A percentile compares a stretch with the other conserved stretches of the same genome.
These are phyloP conservation scores for Teunomyces kruisii DNA, from an alignment of 805 yeast species.

Conservation along the genomic window DNA sequence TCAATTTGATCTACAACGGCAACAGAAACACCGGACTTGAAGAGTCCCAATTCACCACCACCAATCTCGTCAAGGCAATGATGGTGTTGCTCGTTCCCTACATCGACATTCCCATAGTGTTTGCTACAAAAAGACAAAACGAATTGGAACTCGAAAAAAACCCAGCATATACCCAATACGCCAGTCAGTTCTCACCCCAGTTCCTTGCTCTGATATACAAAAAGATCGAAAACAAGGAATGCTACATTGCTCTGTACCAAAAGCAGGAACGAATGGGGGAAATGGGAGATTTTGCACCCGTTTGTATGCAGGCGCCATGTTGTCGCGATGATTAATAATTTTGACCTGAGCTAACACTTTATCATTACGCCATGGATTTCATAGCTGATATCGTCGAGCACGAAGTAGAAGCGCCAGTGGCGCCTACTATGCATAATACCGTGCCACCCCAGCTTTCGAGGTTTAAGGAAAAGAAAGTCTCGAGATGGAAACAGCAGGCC, in stretches of 20 bases:
- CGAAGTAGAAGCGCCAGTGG: slow-evolving; percentile 39
- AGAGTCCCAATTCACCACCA: slow-evolving; percentile 7
- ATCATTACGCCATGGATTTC: slow-evolving; percentile 50
- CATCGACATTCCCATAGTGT: slow-evolving; percentile 17
- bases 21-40: slow-evolving; percentile 19
- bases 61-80: slow-evolving; percentile 12
- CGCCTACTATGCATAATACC: slow-evolving; percentile 23
- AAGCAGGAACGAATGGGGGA: background rate
- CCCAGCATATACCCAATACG: background rate
- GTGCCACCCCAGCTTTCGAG: slow-evolving; percentile 39
- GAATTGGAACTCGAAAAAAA: background rate
- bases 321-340: slow-evolving; percentile 6
- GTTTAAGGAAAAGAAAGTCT: slow-evolving; percentile 34
- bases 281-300: slow-evolving; percentile 3
- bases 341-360: background rate
- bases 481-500: slow-evolving; percentile 51
- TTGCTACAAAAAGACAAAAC: background rate
- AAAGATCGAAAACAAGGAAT: slow-evolving; percentile 10
- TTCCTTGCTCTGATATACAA: slow-evolving; percentile 8
- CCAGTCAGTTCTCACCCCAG: slow-evolving; percentile 7
- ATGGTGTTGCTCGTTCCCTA: slow-evolving; percentile 17
- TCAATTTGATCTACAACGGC: slow-evolving; percentile 30
- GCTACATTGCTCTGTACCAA: slow-evolving; percentile 9
- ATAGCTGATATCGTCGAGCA: slow-evolving; percentile 74
- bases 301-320: background rate